Conservation (phyloP, 2,329 filamentous ascomycete genomes). For the Microcera coccophila region DNA sequence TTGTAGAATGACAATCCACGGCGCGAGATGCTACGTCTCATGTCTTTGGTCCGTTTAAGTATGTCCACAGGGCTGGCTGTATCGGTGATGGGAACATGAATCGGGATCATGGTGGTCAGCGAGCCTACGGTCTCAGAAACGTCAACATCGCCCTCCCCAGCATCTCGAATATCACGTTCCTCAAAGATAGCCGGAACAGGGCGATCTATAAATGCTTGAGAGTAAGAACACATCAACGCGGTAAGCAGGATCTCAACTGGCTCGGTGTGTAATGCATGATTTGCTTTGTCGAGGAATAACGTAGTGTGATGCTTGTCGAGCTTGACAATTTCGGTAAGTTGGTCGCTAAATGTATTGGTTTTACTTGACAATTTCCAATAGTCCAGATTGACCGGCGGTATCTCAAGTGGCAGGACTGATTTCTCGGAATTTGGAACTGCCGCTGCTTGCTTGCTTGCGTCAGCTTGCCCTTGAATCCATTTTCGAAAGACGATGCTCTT, state of each 20-base stretch:
- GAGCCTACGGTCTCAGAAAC: slow-evolving; percentile 40
- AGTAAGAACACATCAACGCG: slow-evolving; percentile 26
- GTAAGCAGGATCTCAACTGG: not conserved
- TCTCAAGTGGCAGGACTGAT: not conserved
- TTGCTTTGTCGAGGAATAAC: not conserved
- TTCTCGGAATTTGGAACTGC: too few relatives aligned
- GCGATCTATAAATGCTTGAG: slow-evolving; percentile 31
- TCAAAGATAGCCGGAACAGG: slow-evolving; percentile 32
- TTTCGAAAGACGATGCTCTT: too few relatives aligned
- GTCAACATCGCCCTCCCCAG: slow-evolving; percentile 29
- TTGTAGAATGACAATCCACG: too few relatives aligned
- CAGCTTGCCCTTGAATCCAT: too few relatives aligned
- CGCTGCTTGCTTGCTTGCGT: too few relatives aligned
- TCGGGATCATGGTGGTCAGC: slow-evolving; percentile 37
- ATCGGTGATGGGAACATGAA: slow-evolving; percentile 27
- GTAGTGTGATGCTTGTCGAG: not conserved
- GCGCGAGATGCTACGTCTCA: too few relatives aligned
- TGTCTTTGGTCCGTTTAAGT: too few relatives aligned
- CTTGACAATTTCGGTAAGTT: too few relatives aligned
- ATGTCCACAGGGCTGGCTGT: too few relatives aligned
- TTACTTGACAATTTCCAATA: not conserved
- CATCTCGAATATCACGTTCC: slow-evolving; percentile 40
- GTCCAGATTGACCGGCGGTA: not conserved
- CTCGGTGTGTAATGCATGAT: not conserved
- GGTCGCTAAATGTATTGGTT: not conserved